Evolutionary conservation across 2,329 filamentous ascomycete species (phyloP), one percentile per base, ranked within the genome.

Genomic region (Colletotrichum kahawae): DNA sequence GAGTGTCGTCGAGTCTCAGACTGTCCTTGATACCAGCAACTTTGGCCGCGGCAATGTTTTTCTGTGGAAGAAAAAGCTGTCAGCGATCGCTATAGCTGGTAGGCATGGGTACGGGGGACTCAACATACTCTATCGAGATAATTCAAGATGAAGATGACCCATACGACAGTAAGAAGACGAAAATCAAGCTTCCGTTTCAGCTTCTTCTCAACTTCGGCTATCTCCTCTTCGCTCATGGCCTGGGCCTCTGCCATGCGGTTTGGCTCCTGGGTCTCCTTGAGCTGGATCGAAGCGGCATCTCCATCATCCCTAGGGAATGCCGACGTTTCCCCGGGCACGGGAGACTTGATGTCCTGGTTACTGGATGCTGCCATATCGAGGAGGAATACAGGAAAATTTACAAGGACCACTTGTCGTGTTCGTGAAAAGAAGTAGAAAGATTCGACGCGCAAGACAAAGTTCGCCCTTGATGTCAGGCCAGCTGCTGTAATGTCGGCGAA

Each of bases 1-100:
- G 77, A 21, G 80, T 77, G 12, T 78, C 66, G 13, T 74, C 79
- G 36, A 84, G 78, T 56, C 77, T 68, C 16, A 85, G 78, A 33
- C 83, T 81, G 16, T 80, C 77, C 12, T 70, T 57, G 24, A 70
- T 31, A 10, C 67, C 67, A 27, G 67, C 54, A 7, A 70, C 51
- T 24, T 57, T 56, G 38, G 67, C 67, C 5, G 67, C 54, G 21
- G 67, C 67, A 31, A 62, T 62, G 56, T 70, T 70, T 31, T 70
- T 70, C 59, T 62, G 59, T 62, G 24, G 4, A 18, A 24, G 5
- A 16, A 6, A 6, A 62, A 8, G 18, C n/a, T 51, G 31, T 62
- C 24, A 62, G 31, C 24, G 1, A 16, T 9, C 27, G 24, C 13
- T 27, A 18, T 57, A 1, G 24, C 43, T 6, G n/a, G 7, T 0